Percentiles rank a stretch among this genome's conserved stretches.
Conservation (phyloP, 2,329 filamentous ascomycete genomes). For the Phialophora expanda region DNA sequence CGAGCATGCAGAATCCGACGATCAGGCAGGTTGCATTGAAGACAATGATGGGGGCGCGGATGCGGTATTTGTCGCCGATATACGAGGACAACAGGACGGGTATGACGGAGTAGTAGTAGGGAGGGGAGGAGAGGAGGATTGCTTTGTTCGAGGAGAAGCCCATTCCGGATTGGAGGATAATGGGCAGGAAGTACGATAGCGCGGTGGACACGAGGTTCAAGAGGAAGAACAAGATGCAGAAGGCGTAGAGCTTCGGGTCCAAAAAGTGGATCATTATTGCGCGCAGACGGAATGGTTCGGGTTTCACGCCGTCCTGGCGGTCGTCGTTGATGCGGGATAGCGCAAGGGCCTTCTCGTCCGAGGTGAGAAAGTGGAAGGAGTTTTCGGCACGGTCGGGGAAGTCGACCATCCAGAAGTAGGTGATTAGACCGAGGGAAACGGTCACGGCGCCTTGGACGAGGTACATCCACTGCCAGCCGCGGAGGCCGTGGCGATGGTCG, state of each 20-base stretch:
- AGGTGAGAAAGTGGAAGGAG: slow-evolving; percentile 63
- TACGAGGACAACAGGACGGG: slow-evolving; percentile 68
- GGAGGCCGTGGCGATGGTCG: slow-evolving; percentile 60
- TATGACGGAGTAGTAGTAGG: slow-evolving; percentile 70
- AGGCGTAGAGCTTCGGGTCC: slow-evolving; percentile 37
- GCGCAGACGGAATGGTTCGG: slow-evolving; percentile 61
- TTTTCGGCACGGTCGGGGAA: slow-evolving; percentile 67
- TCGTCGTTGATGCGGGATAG: slow-evolving; percentile 64
- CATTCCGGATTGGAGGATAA: slow-evolving; percentile 59
- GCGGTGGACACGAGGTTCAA: slow-evolving; percentile 70
- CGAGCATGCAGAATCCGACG: slow-evolving; percentile 68
- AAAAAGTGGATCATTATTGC: slow-evolving; percentile 69
- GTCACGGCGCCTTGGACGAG: slow-evolving; percentile 69
- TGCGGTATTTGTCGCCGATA: slow-evolving; percentile 64
- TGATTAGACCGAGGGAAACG: slow-evolving; percentile 62
- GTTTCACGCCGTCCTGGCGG: slow-evolving; percentile 61
- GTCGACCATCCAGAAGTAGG: slow-evolving; percentile 74
- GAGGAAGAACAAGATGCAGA: slow-evolving; percentile 60
- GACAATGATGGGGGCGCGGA: slow-evolving; percentile 66
- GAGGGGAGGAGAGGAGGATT: slow-evolving; percentile 69
- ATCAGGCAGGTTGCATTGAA: slow-evolving; percentile 70
- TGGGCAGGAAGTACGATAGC: slow-evolving; percentile 69
- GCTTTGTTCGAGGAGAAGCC: slow-evolving; percentile 59
- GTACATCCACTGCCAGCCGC: slow-evolving; percentile 73
- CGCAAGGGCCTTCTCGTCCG: slow-evolving; percentile 62